Base-by-base conservation (phyloP, 2,329 filamentous ascomycete species). In the Talaromyces funiculosus region DNA sequence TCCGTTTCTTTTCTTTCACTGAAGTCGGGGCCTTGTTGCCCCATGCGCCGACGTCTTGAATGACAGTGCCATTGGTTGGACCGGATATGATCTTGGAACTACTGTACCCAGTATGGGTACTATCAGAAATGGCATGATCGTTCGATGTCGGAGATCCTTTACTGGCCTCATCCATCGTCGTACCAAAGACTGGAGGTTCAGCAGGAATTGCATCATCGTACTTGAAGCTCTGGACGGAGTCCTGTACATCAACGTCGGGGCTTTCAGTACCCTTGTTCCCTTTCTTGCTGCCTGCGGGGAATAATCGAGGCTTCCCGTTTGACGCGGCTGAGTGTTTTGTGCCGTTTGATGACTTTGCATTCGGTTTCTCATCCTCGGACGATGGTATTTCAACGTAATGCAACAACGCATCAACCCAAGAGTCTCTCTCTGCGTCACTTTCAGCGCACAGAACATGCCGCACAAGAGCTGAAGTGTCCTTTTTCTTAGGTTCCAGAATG, bases 371-470 rank as follows among this genome's bases (percentile, higher is more conserved):
- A 37, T 68, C 70, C 33, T 72, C 72, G 4, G 72, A 71, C 14
- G 67, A 67, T 29, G 67, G 64, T 12, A 61, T 66, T 68, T 97
- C 91, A 42, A 96, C 92, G 81, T 95, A 96, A 66, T 90, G 88
- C 62, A 97, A 79, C 42, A 99, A 80, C 22, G 90, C 88, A 61
- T 95, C 90, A 1, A 99, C 93, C 94, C 94, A 99, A 47, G 88
- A 82, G 75, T 99, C 94, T 62, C 94, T 86, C 77, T 99, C 94
- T 62, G 82, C 83, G 68, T 99, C 94, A 69, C 90, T 97, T 75
- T 99, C 94, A 0, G 94, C 93, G 72, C 94, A 99, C 18, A 99
- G 80, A 0, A 99, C 92, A 72, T 99, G 94, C 65, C 93, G 90
- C 24, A 97, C 90, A 57, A 93, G 83, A 66, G 89, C 92, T 22